These are phyloP conservation scores for Amesomyces nigricolor DNA, from an alignment of 2,329 filamentous ascomycete species.

Conservation along the genomic window DNA sequence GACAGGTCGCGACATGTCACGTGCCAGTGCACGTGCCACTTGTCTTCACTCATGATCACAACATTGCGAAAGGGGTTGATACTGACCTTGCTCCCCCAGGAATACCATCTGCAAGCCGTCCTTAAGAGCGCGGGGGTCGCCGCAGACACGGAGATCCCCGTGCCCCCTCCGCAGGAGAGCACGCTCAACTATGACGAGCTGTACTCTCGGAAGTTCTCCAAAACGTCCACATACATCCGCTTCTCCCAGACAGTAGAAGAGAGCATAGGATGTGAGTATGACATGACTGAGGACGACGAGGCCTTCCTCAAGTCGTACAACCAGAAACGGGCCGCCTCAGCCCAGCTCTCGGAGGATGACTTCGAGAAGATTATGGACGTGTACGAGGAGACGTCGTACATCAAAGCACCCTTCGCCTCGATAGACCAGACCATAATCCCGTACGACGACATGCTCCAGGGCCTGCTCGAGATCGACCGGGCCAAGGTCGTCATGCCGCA, in stretches of 20 bases:
- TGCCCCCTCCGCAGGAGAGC: constrained; percentile 59
- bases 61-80: constrained; percentile 10
- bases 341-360: constrained; percentile 75
- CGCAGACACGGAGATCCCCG: constrained; percentile 58
- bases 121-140: constrained; percentile 51
- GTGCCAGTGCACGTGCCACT: constrained; percentile 43
- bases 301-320: constrained; percentile 81
- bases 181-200: constrained; percentile 80
- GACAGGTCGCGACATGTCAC: constrained; percentile 36
- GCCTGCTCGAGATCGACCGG: constrained; percentile 49
- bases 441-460: constrained; percentile 69
- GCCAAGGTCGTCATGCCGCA: constrained; percentile 45
- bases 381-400: constrained; percentile 80
- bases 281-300: constrained; percentile 89
- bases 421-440: constrained; percentile 82
- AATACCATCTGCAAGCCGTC: constrained; percentile 91
- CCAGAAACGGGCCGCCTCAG: constrained; percentile 58
- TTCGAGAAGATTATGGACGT: constrained; percentile 94
- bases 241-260: constrained; percentile 98
- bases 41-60: constrained; percentile 1
- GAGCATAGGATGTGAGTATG: constrained; percentile 83
- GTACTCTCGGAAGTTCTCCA: constrained; percentile 72
- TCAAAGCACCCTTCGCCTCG: constrained; percentile 80
- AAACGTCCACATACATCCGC: constrained; percentile 90
- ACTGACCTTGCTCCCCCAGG: constrained; percentile 49